Base-by-base conservation (phyloP, 768 basidiomycete species). In the Calocybe indica region DNA sequence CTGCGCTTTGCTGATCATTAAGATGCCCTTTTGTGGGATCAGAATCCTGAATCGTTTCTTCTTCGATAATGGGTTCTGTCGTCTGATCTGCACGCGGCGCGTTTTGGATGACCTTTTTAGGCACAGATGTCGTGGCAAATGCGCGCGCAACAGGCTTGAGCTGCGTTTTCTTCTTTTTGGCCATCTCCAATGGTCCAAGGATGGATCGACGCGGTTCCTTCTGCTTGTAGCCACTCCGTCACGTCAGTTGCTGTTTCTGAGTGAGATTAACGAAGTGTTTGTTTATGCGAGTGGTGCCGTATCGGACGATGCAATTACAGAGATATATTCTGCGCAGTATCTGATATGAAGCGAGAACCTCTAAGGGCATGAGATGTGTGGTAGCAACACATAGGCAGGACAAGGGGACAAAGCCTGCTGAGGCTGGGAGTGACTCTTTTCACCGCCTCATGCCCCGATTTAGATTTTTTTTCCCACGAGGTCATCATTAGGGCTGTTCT, bases 131-230 rank as follows among this genome's bases (percentile, higher is more conserved):
- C 5, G 89, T 89, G 38, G 85, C 82, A 58, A 92, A 90, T 11
- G 87, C 88, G 47, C 91, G 81, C 37, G 65, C 76, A 37, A 86
- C 71, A 14, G 85, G 79, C 65, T 87, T 89, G 56, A 86, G 62
- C 61, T 88, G 83, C 5, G 82, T 80, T 69, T 88, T 92, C 75
- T 84, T 92, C 72, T 88, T 90, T 73, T 90, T 92, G 50, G 82
- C 72, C 87, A 88, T 88, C 47, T 51, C 35, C 40, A 51, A 53
- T 54, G 54, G 53, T 54, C 58, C 57, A 57, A 53, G 52, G 43
- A 44, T 37, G 29, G 22, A 22, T 22, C 22, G 22, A 22, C 22
- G 22, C 22, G 22, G 22, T 22, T 22, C 22, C 22, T 22, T 22
- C 22, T 22, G 22, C 2, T 22, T 22, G 22, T 22, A 22, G 4